These are phyloP conservation scores for Geotrichum australiense DNA, from an alignment of 1,139 yeast genomes.

Conservation along the genomic window DNA sequence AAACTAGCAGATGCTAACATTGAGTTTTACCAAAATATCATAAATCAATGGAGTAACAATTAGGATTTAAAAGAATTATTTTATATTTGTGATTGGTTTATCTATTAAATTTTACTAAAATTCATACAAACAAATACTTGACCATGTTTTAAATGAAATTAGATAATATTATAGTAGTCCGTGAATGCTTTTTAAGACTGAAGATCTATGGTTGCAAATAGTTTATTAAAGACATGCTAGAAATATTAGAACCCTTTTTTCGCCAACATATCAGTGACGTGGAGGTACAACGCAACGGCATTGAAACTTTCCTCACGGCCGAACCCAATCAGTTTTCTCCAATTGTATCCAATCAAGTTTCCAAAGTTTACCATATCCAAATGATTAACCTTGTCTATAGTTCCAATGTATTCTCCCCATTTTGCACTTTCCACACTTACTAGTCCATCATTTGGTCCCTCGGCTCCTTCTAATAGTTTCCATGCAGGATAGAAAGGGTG, in stretches of 20 bases:
- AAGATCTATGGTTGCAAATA: too few species aligned
- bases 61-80: too few species aligned
- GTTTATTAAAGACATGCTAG: too few species aligned
- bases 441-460: conserved; percentile 73
- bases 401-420: conserved; percentile 83
- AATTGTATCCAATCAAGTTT: conserved; percentile 43
- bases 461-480: conserved; percentile 45
- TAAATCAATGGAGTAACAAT: conserved; percentile 52
- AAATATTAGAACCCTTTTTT: conserved; percentile 51
- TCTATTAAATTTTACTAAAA: too few species aligned
- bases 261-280: conserved; percentile 64
- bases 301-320: conserved; percentile 44
- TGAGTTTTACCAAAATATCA: conserved; percentile 63
- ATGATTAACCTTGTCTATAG: conserved; percentile 74
- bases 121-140: too few species aligned
- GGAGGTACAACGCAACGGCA: conserved; percentile 68
- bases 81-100: too few species aligned
- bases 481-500: conserved; percentile 59
- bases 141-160: too few species aligned
- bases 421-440: conserved; percentile 70
- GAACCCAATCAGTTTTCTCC: conserved; percentile 22
- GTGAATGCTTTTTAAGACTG: too few species aligned
- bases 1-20: conserved; percentile 72
- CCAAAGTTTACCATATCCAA: conserved; percentile 81
- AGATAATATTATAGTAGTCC: too few species aligned